Percentiles rank a stretch among this genome's conserved stretches.
These are phyloP conservation scores for Alternaria solani DNA, from an alignment of 2,329 filamentous ascomycete species.

Conservation along the genomic window DNA sequence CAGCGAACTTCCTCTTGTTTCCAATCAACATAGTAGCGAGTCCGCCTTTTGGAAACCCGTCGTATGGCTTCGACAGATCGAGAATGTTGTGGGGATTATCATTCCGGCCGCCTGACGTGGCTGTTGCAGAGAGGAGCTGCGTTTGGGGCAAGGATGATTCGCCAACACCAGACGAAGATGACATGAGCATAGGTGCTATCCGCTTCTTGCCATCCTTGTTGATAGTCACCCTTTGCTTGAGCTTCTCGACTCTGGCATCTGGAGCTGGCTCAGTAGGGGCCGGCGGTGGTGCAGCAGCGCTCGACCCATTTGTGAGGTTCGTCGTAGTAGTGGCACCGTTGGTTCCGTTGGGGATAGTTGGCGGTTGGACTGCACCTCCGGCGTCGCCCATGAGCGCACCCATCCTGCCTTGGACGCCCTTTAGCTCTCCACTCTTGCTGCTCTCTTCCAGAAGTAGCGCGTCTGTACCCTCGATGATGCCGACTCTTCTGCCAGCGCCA, in stretches of 20 bases:
- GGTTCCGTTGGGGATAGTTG: slow-evolving; percentile 64
- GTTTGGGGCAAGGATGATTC: slow-evolving; percentile 89
- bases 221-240: slow-evolving; percentile 92
- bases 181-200: slow-evolving; percentile 86
- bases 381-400: slow-evolving; percentile 94
- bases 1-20: slow-evolving; percentile 86
- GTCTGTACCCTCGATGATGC: slow-evolving; percentile 91
- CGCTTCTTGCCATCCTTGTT: slow-evolving; percentile 98
- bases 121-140: slow-evolving; percentile 80
- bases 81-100: slow-evolving; percentile 83
- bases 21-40: slow-evolving; percentile 85
- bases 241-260: slow-evolving; percentile 69
- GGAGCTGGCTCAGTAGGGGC: slow-evolving; percentile 38
- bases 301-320: slow-evolving; percentile 56
- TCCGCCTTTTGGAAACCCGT: slow-evolving; percentile 89
- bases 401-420: slow-evolving; percentile 93
- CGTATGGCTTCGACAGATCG: slow-evolving; percentile 92
- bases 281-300: slow-evolving; percentile 44
- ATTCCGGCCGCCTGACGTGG: slow-evolving; percentile 66
- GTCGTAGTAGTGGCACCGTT: slow-evolving; percentile 59
- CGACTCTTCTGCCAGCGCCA: slow-evolving; percentile 85
- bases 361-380: slow-evolving; percentile 55
- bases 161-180: slow-evolving; percentile 83
- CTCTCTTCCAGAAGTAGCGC: slow-evolving; percentile 86
- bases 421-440: slow-evolving; percentile 89